Evolutionary conservation across 2,329 filamentous ascomycete species (phyloP).

Genomic region (Pseudogymnoascus sp.): DNA sequence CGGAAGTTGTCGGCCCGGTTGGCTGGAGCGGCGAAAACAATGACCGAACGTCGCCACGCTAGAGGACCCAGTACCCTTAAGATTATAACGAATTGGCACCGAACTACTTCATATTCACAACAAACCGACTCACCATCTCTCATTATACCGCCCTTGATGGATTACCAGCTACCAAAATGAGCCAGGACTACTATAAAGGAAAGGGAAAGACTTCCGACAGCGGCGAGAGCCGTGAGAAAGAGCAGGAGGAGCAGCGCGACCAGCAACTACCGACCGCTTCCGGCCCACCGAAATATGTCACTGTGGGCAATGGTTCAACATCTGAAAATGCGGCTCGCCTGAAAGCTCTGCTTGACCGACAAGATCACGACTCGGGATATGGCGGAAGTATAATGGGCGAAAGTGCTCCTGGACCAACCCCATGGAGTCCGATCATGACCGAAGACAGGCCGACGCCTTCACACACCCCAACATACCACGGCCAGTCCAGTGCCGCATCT

Average conservation of each 20-base stretch:
- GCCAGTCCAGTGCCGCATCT: constrained; percentile 28
- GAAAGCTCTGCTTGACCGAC: constrained; percentile 62
- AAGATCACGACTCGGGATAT: constrained; percentile 81
- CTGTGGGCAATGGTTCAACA: constrained; percentile 71
- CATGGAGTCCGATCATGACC: constrained; percentile 38
- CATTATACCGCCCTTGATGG: constrained; percentile 11
- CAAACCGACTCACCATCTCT: constrained; percentile 19
- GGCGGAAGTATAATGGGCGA: constrained; percentile 69
- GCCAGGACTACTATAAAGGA: constrained; percentile 47
- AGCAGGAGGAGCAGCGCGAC: not conserved
- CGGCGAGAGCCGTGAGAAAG: not conserved
- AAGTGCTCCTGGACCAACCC: constrained; percentile 35
- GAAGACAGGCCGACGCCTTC: constrained; percentile 38
- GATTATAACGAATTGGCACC: constrained; percentile 2
- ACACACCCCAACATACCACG: constrained; percentile 27
- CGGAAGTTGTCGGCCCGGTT: not conserved
- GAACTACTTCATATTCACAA: constrained; percentile 11
- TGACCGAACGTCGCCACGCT: constrained; percentile 5
- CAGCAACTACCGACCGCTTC: constrained; percentile 9
- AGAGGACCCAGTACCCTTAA: constrained; percentile 1
- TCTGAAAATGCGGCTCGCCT: constrained; percentile 75
- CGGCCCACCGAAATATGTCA: constrained; percentile 64
- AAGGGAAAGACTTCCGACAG: constrained; percentile 35
- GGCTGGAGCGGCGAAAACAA: constrained; percentile 1
- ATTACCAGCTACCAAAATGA: constrained; percentile 37